phyloP scores from a whole-genome alignment of 2,329 filamentous ascomycete genomes.

The Xylariaceae sp. region DNA sequence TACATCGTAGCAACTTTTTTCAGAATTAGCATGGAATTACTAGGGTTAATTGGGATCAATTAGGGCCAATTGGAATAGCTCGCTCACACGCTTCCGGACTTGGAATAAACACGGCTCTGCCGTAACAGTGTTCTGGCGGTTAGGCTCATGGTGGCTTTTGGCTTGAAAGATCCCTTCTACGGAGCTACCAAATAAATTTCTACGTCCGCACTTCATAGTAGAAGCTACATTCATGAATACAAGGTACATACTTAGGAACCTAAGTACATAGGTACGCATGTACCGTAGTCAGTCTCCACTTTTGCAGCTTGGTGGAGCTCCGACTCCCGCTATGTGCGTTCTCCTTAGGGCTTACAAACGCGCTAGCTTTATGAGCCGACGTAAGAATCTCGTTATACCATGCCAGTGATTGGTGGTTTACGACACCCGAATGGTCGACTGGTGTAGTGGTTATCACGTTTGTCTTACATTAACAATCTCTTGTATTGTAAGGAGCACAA shows the following conservation, averaged over 20 bases:
- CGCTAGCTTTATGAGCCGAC: slow-evolving; percentile 3
- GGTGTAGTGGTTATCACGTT: slow-evolving; percentile 31
- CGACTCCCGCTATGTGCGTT: too few relatives aligned
- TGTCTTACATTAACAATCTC: slow-evolving; percentile 23
- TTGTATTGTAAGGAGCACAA: slow-evolving; percentile 22
- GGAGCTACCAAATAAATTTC: not conserved
- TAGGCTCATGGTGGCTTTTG: slow-evolving; percentile 23
- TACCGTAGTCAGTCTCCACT: not conserved
- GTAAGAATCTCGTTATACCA: slow-evolving; percentile 1
- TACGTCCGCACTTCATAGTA: too few relatives aligned
- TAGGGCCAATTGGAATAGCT: slow-evolving; percentile 15
- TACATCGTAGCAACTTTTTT: slow-evolving; percentile 17
- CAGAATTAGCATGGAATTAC: slow-evolving; percentile 1
- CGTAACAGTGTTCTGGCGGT: slow-evolving; percentile 24
- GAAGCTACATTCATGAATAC: too few relatives aligned
- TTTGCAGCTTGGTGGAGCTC: not conserved
- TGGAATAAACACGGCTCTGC: slow-evolving; percentile 15
- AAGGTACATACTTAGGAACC: too few relatives aligned
- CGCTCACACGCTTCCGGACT: slow-evolving; percentile 24
- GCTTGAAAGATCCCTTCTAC: not conserved
- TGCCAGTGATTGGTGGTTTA: not conserved
- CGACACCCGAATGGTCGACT: slow-evolving; percentile 20
- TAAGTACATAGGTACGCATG: not conserved
- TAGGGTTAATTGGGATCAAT: not conserved
- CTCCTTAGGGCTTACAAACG: not conserved